Evolutionary conservation across 1,139 yeast genomes (phyloP).

Genomic region (Kurtzmaniella natalensis): DNA sequence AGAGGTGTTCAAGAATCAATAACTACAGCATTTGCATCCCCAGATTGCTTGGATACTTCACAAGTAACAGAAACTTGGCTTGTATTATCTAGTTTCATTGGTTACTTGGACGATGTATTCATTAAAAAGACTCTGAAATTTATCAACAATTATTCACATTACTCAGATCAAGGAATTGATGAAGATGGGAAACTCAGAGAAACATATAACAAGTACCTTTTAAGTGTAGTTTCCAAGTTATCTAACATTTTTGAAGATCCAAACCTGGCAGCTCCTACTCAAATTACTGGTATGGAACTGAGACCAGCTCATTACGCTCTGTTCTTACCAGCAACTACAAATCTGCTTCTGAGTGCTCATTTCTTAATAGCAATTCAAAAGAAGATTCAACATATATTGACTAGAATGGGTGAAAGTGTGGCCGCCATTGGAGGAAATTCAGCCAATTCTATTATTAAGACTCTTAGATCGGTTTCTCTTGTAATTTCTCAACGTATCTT

Average conservation of each 20-base stretch:
- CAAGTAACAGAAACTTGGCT: slow-evolving; percentile 46
- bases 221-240: slow-evolving; percentile 23
- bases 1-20: neutral
- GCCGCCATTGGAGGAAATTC: slow-evolving; percentile 35
- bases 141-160: slow-evolving; percentile 36
- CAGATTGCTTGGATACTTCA: slow-evolving; percentile 40
- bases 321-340: slow-evolving; percentile 39
- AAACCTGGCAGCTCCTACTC: slow-evolving; percentile 16
- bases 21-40: slow-evolving; percentile 28
- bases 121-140: slow-evolving; percentile 29
- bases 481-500: slow-evolving; percentile 36
- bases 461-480: slow-evolving; percentile 28
- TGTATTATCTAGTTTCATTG: slow-evolving; percentile 34
- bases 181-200: slow-evolving; percentile 25
- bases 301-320: slow-evolving; percentile 33
- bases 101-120: slow-evolving; percentile 31
- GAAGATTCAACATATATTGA: slow-evolving; percentile 27
- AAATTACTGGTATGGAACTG: slow-evolving; percentile 36
- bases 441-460: slow-evolving; percentile 35
- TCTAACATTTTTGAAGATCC: slow-evolving; percentile 27
- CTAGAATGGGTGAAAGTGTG: slow-evolving; percentile 30
- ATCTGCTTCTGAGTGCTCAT: slow-evolving; percentile 38
- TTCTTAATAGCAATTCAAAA: slow-evolving; percentile 31
- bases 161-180: slow-evolving; percentile 27
- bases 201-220: slow-evolving; percentile 23